Evolutionary conservation across 305 asterid genomes (phyloP), one percentile per base, ranked within the genome.

Genomic region (Fraxinus paxiana): DNA sequence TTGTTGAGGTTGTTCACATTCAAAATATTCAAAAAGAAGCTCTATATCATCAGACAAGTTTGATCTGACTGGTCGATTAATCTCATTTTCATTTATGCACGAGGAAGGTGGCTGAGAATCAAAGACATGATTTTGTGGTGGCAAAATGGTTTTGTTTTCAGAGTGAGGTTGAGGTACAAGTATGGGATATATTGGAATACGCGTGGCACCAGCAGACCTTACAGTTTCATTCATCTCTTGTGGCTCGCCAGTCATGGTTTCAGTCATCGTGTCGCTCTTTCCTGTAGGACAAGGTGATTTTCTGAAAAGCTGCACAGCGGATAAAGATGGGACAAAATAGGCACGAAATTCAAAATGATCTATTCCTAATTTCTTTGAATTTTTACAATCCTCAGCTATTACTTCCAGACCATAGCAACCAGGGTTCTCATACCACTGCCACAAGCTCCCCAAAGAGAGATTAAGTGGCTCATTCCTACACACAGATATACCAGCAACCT

Each of bases 331-430:
- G 54, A 81, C 82, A 81, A 84, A 84, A 84, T 84, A 84, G 6
- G 84, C 84, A 73, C 61, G 61, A 31, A 81, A 84, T 43, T 26
- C 56, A 4, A 63, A 24, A 34, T 26, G 70, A 77, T 81, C 82
- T 38, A 77, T 81, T 43, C 84, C 80, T 41, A 69, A 46, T 6
- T 73, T 70, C 69, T 48, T 78, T 34, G 81, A 26, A 77, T 77
- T 63, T 77, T 72, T 8, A 15, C 70, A 61, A 43, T 84, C 87
- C 78, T 84, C 82, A 10, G 82, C 69, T 73, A 48, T 84, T 77
- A 84, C 87, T 78, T 81, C 87, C 76, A 84, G 70, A 43, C 87
- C 87, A 77, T 79, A 84, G 76, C 31, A 79, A 30, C 87, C 87
- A 34, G 75, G 80, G 56, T 81, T 73, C 69, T 81, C 87, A 63